These are phyloP conservation scores for Bruguiera hainesii DNA, from an alignment of 441 rosid species.

Conservation along the genomic window DNA sequence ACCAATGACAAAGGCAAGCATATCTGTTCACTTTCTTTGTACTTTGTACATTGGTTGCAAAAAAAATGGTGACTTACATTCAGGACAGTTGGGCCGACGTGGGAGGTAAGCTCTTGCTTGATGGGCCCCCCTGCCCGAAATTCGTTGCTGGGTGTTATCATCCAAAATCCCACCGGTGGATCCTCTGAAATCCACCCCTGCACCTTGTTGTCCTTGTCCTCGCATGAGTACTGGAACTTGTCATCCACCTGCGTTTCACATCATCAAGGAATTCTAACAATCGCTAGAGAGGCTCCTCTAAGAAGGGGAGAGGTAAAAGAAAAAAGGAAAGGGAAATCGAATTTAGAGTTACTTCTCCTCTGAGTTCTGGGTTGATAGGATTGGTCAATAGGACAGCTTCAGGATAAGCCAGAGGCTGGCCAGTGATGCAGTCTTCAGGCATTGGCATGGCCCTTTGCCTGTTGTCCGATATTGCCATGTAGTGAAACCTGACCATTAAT, in stretches of 20 bases:
- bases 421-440: constrained; percentile 43
- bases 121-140: constrained; percentile 22
- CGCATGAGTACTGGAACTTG: constrained; percentile 28
- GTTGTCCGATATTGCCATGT: constrained; percentile 54
- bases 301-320: background rate
- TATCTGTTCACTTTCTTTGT: too few relatives aligned
- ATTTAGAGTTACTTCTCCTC: constrained; percentile 50
- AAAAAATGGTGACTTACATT: constrained; percentile 13
- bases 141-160: constrained; percentile 27
- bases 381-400: constrained; percentile 80
- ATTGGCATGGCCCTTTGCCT: constrained; percentile 66
- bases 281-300: too few relatives aligned
- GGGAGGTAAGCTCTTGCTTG: constrained; percentile 30
- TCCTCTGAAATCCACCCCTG: constrained; percentile 24
- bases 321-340: background rate
- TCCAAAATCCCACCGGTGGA: constrained; percentile 24
- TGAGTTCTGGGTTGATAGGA: constrained; percentile 49
- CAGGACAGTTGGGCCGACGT: constrained; percentile 26
- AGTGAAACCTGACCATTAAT: constrained; percentile 30
- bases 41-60: background rate
- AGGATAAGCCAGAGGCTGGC: constrained; percentile 46
- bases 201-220: constrained; percentile 11
- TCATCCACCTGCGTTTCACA: constrained; percentile 33
- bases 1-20: too few relatives aligned
- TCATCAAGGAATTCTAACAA: background rate